These are phyloP conservation scores for Teratosphaeria nubilosa DNA, from an alignment of 2,329 filamentous ascomycete species.

Conservation along the genomic window DNA sequence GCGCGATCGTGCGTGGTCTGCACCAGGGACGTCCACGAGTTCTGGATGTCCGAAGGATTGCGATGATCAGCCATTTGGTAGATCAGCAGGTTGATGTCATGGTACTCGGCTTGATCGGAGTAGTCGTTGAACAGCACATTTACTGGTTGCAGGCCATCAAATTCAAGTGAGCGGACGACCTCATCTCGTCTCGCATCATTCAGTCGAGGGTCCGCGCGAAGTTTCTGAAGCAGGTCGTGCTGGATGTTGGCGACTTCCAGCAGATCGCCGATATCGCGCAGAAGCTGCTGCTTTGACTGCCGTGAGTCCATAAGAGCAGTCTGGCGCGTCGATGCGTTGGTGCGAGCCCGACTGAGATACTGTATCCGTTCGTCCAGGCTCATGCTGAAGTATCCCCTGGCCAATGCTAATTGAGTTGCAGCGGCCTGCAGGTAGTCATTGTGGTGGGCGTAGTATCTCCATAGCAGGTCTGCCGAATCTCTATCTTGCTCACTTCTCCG, in stretches of 20 bases:
- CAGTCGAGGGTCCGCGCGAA: constrained; percentile 64
- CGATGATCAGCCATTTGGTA: constrained; percentile 88
- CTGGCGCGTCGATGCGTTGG: constrained; percentile 78
- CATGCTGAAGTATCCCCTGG: constrained; percentile 70
- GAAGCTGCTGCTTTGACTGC: constrained; percentile 65
- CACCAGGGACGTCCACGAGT: constrained; percentile 77
- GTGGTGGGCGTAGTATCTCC: constrained; percentile 81
- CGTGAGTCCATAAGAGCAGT: constrained; percentile 53
- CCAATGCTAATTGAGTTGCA: constrained; percentile 71
- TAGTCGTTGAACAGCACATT: constrained; percentile 90
- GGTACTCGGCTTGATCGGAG: constrained; percentile 83
- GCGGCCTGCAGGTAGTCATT: constrained; percentile 79
- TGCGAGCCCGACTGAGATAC: constrained; percentile 81
- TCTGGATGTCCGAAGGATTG: constrained; percentile 70
- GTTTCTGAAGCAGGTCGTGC: constrained; percentile 73
- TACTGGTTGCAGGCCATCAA: constrained; percentile 68
- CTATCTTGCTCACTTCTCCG: constrained; percentile 63
- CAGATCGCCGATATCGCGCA: constrained; percentile 74
- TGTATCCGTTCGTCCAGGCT: constrained; percentile 78
- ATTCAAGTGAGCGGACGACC: constrained; percentile 39
- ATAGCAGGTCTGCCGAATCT: constrained; percentile 79
- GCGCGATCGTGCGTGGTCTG: constrained; percentile 50
- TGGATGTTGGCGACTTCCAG: constrained; percentile 93
- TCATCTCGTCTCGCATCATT: constrained; percentile 53
- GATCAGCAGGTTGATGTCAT: constrained; percentile 85